Percentiles rank a stretch among this genome's conserved stretches.
Conservation (phyloP, 345 rosid genomes). For the Populus pruinosa region DNA sequence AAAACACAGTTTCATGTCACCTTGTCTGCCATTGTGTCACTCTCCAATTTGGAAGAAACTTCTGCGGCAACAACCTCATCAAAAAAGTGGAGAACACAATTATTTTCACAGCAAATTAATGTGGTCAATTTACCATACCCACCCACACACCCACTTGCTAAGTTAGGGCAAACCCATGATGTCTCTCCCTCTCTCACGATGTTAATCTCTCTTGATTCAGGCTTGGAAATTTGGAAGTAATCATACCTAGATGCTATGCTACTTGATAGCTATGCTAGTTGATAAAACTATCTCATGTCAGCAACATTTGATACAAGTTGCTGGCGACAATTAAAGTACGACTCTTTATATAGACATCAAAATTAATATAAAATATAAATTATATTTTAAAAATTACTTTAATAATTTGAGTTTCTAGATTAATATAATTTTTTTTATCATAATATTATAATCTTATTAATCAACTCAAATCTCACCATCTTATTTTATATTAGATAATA, state of each 20-base stretch:
- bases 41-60: not conserved
- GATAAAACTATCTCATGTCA: not conserved
- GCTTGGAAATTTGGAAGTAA: not conserved
- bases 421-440: too few relatives aligned
- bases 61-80: not conserved
- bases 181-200: too few relatives aligned
- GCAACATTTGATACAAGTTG: not conserved
- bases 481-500: too few relatives aligned
- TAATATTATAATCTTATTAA: fast-evolving
- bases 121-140: not conserved
- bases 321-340: not conserved
- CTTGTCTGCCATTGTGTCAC: not conserved
- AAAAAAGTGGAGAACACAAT: not conserved
- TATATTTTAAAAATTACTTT: too few relatives aligned
- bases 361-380: too few relatives aligned
- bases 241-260: not conserved
- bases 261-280: not conserved
- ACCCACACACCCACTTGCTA: not conserved
- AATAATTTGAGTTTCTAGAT: too few relatives aligned
- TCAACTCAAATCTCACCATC: fast-evolving
- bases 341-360: not conserved
- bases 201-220: not conserved
- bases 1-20: not conserved
- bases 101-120: not conserved
- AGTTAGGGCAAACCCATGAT: not conserved